Percentiles rank a stretch among this genome's conserved stretches.
Evolutionary conservation across 2,329 filamentous ascomycete species (phyloP).

Genomic region (Elsinoe batatas): DNA sequence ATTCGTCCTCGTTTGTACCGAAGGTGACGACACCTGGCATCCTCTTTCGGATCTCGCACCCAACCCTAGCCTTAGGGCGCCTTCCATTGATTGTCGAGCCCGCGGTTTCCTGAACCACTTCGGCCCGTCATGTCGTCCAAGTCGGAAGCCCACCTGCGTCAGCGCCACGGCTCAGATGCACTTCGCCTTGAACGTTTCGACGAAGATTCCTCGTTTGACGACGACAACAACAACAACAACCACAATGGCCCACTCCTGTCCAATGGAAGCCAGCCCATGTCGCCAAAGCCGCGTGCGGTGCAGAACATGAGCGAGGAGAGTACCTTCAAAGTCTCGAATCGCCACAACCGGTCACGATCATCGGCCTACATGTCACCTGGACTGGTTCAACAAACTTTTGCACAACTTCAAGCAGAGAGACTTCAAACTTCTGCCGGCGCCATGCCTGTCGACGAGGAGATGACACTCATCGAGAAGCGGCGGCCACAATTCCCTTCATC

Average conservation of each 20-base stretch:
- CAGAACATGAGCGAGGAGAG: constrained; percentile 5
- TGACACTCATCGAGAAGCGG: constrained; percentile 12
- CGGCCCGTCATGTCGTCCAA: neutral
- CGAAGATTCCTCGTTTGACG: constrained; percentile 9
- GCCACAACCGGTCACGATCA: constrained; percentile 2
- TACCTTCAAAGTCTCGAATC: constrained; percentile 11
- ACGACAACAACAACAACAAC: constrained; percentile 14
- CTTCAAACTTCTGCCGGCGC: neutral
- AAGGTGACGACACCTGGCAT: constrained; percentile 1
- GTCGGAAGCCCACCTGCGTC: constrained; percentile 20
- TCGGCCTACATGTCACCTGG: constrained; percentile 6
- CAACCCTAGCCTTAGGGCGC: neutral
- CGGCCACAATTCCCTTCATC: constrained; percentile 9
- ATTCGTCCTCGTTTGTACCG: neutral
- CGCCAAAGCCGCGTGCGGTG: neutral
- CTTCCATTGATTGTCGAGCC: neutral
- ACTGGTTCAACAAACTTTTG: neutral
- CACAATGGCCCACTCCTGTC: constrained; percentile 11
- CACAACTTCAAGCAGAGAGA: neutral
- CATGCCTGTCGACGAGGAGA: neutral
- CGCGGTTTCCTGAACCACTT: neutral
- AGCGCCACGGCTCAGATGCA: constrained; percentile 20
- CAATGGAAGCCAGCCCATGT: neutral
- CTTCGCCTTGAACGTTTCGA: constrained; percentile 9
- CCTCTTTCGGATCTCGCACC: neutral